Evolutionary conservation across 345 rosid species (phyloP), one percentile per base, ranked within the genome.

Genomic region (Pugionium cornutum): DNA sequence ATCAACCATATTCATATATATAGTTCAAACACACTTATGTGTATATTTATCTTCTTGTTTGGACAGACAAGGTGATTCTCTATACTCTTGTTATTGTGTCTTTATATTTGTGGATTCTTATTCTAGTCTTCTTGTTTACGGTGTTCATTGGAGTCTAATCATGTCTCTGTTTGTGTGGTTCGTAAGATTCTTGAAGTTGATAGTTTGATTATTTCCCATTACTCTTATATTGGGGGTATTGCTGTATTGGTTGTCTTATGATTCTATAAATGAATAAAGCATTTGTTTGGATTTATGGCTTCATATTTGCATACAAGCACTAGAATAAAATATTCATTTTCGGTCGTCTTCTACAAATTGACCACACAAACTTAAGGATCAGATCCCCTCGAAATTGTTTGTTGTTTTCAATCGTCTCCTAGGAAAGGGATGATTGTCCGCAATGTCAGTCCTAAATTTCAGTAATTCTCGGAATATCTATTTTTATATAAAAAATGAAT

Each of bases 31-130:
- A 64, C 66, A 72, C 6, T 34, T 72, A 62, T 63, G 66, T 50
- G 70, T 64, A 57, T 64, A 64, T 34, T 9, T 72, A 50, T 72
- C 76, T 49, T 64, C 70, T 64, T 71, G 75, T 40, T 64, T 53
- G 32, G 43, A 49, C 6, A 64, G 49, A 36, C 66, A 72, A 58
- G 71, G 67, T 66, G 67, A 65, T 25, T 44, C 53, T 51, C 26
- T 66, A 58, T 58, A 59, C 58, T 66, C 41, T 50, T 51, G 49
- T 27, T 56, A 41, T 57, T 59, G 71, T 58, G 50, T 36, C 43
- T 39, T 39, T 58, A 65, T 58, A 51, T 56, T 52, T 37, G 48
- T 57, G 40, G 64, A 28, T 50, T 65, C 29, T 34, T 37, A 4
- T 48, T 64, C 37, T 5, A 49, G 26, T 56, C 33, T 49, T 49